Base-by-base conservation (phyloP, 2,329 filamentous ascomycete genomes). In the Fusarium odoratissimum region DNA sequence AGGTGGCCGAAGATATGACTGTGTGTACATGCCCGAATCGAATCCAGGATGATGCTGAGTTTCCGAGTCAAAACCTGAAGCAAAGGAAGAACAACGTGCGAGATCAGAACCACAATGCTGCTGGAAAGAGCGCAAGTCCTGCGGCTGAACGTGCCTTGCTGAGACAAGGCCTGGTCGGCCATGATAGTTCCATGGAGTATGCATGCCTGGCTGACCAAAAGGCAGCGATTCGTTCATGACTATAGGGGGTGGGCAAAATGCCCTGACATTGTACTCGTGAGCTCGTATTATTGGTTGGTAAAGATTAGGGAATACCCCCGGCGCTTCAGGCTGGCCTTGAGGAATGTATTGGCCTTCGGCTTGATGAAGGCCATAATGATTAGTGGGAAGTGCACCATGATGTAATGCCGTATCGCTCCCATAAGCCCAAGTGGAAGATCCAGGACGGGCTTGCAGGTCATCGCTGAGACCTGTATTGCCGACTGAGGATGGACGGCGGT, bases 241-340 rank as follows among this genome's bases (percentile, higher is more conserved):
- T 33, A 77, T 73, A 8, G 82, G 81, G 1, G 80, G 81, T 16
- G 82, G 82, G 49, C 81, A 82, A 56, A 83, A 82, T 25, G 81
- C 81, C 51, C 80, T 78, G 23, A 82, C 80, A 58, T 83, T 82
- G 67, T 82, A 80, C 64, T 83, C 81, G 42, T 81, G 79, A 37
- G 80, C 78, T 66, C 78, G 79, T 61, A 83, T 68, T 35, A 82
- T 72, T 14, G 81, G 80, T 51, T 82, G 81, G 41, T 80, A 77
- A 33, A 67, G 49, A 48, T 71, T 71, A 19, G 70, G 69, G 52
- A 75, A 72, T n/a, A 68, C 72, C 13, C 61, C 65, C 23, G 65
- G 48, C 44, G 62, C 62, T 49, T 72, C 75, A 40, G 65, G 60
- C 19, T 74, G 72, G 37, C 68, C 58, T 33, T 54, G 49, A n/a